phyloP scores from a whole-genome alignment of 169 alveolate genomes.

The Toxoplasma gondii region DNA sequence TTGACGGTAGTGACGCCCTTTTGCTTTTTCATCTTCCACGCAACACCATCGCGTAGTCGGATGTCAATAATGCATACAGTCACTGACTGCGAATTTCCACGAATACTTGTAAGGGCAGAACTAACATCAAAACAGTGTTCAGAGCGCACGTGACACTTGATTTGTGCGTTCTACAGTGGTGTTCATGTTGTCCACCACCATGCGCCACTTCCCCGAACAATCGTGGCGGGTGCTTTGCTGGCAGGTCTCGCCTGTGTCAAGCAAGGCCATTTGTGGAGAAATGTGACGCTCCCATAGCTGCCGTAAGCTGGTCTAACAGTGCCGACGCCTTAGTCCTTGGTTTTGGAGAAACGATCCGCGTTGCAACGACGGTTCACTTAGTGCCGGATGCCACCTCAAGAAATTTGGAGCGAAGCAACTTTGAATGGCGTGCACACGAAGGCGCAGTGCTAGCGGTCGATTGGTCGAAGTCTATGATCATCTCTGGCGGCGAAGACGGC shows the following conservation, averaged over 20 bases:
- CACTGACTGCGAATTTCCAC: too few species aligned
- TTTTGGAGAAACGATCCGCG: not conserved
- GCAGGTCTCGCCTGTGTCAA: slow-evolving; percentile 15
- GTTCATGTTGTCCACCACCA: too few species aligned
- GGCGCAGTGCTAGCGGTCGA: not conserved
- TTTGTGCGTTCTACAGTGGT: too few species aligned
- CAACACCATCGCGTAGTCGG: too few species aligned
- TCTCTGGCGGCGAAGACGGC: slow-evolving; percentile 22
- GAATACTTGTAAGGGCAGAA: too few species aligned
- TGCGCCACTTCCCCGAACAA: too few species aligned
- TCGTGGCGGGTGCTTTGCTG: not conserved
- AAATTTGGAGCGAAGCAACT: not conserved
- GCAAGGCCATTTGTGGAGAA: not conserved
- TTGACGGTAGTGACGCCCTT: too few species aligned
- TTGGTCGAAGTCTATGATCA: not conserved
- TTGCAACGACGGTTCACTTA: not conserved
- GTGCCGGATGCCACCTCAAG: not conserved
- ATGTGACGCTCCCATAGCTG: not conserved
- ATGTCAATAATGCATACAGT: too few species aligned
- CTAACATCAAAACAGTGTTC: too few species aligned
- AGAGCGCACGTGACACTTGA: too few species aligned
- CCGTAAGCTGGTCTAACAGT: not conserved
- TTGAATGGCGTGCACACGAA: not conserved
- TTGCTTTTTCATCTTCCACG: too few species aligned
- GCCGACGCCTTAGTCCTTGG: not conserved